Base-by-base conservation (phyloP, 495 filamentous ascomycete genomes). In the Penicillium bialowiezense region DNA sequence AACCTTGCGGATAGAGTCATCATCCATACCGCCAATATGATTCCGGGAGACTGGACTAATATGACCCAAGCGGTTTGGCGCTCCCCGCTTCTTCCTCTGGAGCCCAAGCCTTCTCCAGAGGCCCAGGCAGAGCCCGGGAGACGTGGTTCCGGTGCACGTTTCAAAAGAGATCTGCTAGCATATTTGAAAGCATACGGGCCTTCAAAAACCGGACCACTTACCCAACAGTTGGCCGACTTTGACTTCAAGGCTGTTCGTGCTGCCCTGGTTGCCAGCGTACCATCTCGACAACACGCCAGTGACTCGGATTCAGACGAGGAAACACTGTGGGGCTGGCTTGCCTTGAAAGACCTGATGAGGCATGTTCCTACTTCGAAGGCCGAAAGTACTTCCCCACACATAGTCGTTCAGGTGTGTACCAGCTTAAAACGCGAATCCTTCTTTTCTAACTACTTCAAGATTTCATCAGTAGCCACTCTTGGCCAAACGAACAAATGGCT, bases 1-100 rank as follows among this genome's bases (percentile, higher is more conserved):
- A 23, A 36, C 32, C 15, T 41, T 50, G n/a, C 1, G 9, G 26
- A 33, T 21, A 80, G 77, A 40, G 69, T 96, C 13, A 67, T 95
- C 14, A 92, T 96, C 32, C 88, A 93, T 51, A 97, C 91, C 0
- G 89, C 89, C 9, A 96, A 97, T 54, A 88, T 96, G 82, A 91
- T 96, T 35, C 62, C 73, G 18, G 76, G 81, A 38, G 91, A 97
- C 69, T 97, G 91, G 91, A 74, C 69, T 7, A 90, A 91, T 55
- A 88, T 96, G 89, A 84, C 82, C 0, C 89, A 97, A 59, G 90
- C 84, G 1, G 80, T 85, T 17, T 97, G 91, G 91, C 74, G 71
- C 23, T 91, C 89, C 7, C 90, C 89, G 15, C 64, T 83, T 0
- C 81, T 96, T 7, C 87, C 88, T 20, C 41, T 79, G 7, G 39